These are phyloP conservation scores for Lanzia echinophila DNA, from an alignment of 2,329 filamentous ascomycete genomes.

Conservation along the genomic window DNA sequence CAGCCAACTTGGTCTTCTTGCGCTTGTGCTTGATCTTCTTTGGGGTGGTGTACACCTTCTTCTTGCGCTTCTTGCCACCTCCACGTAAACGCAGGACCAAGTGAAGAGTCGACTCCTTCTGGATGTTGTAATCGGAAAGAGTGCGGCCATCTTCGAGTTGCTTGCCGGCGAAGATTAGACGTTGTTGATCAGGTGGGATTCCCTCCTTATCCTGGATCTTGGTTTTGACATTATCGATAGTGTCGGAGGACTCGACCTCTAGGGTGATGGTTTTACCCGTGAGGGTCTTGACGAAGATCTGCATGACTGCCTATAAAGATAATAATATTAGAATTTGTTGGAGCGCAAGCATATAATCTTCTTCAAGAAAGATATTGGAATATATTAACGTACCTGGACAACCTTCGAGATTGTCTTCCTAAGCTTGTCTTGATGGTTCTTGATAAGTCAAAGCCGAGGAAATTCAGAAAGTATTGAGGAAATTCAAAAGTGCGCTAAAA, in stretches of 20 bases:
- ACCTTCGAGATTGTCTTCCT: conserved; percentile 29
- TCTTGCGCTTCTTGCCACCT: conserved; percentile 99
- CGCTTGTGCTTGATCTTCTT: conserved; percentile 99
- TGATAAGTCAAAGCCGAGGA: conserved; percentile 9
- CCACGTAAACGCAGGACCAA: conserved; percentile 96
- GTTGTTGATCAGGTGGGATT: conserved; percentile 98
- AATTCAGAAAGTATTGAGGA: conserved; percentile 1
- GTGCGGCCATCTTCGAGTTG: conserved; percentile 99
- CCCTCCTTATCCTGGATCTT: conserved; percentile 99
- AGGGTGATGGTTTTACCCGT: conserved; percentile 99
- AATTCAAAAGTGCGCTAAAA: conserved; percentile 5
- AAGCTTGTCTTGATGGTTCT: conserved; percentile 15
- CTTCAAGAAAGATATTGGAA: too few relatives aligned
- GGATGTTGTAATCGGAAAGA: conserved; percentile 99
- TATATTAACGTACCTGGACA: conserved; percentile 27
- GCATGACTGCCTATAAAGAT: conserved; percentile 41
- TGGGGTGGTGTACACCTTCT: conserved; percentile 99
- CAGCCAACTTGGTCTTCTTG: conserved; percentile 99
- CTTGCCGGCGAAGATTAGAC: conserved; percentile 99
- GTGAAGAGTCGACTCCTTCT: conserved; percentile 99
- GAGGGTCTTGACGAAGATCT: conserved; percentile 62
- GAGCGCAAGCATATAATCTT: too few relatives aligned
- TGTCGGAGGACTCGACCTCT: conserved; percentile 99
- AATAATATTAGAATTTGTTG: neutral
- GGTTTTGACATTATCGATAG: conserved; percentile 99